These are phyloP conservation scores for Petasospora fabianii DNA, from an alignment of 1,139 yeast species.

Conservation along the genomic window DNA sequence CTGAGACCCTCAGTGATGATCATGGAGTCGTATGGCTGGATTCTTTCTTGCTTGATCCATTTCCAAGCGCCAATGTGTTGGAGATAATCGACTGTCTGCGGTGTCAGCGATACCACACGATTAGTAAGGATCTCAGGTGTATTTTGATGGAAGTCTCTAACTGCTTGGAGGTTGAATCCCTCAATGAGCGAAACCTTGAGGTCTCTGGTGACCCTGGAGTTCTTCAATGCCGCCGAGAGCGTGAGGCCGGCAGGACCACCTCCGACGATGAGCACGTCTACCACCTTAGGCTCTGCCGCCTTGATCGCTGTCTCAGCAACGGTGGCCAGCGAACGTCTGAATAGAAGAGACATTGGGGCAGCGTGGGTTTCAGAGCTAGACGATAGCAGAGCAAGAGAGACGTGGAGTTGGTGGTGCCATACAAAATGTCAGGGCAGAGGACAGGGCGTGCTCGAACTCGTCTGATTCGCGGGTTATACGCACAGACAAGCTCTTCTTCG, in stretches of 20 bases:
- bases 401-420: too few relatives aligned
- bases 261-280: conserved; percentile 85
- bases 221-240: conserved; percentile 70
- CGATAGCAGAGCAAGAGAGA: too few relatives aligned
- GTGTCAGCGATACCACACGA: conserved; percentile 83
- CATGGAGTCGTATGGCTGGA: conserved; percentile 76
- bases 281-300: conserved; percentile 15
- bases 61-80: conserved; percentile 75
- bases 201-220: conserved; percentile 56
- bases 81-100: conserved; percentile 67
- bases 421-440: too few relatives aligned
- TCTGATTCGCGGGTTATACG: too few relatives aligned
- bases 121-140: conserved; percentile 69
- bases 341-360: conserved; percentile 19
- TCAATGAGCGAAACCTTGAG: conserved; percentile 71
- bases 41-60: conserved; percentile 61
- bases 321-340: conserved; percentile 32
- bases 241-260: conserved; percentile 98
- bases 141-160: conserved; percentile 46
- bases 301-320: conserved; percentile 15
- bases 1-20: conserved; percentile 84
- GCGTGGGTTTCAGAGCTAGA: too few relatives aligned
- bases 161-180: conserved; percentile 54
- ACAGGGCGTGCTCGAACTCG: too few relatives aligned
- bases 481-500: too few relatives aligned